Percentiles rank a stretch among this genome's conserved stretches.
Conservation (phyloP, 2,329 filamentous ascomycete genomes). For the Onygena corvina region DNA sequence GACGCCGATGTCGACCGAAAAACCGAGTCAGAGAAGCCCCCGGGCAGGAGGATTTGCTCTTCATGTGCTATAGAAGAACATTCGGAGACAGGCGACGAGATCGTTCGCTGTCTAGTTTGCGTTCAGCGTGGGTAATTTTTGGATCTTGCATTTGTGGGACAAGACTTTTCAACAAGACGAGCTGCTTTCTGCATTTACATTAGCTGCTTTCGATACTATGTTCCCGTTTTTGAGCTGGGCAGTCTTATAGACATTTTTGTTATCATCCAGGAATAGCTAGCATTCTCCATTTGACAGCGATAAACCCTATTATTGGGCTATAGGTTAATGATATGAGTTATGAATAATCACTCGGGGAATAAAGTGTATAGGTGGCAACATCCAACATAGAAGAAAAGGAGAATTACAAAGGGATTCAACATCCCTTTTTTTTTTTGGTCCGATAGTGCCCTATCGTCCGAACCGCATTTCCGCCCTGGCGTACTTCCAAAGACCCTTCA, state of each 20-base stretch:
- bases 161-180: background rate
- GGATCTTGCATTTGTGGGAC: background rate
- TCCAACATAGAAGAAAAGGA: background rate
- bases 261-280: too few relatives aligned
- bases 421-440: too few relatives aligned
- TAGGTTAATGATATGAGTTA: background rate
- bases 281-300: too few relatives aligned
- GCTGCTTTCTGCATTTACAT: too few relatives aligned
- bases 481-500: conserved; percentile 71
- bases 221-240: too few relatives aligned
- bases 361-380: background rate
- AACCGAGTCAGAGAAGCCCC: conserved; percentile 9
- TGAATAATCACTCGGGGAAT: background rate
- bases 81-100: conserved; percentile 27
- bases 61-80: conserved; percentile 31
- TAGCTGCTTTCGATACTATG: background rate
- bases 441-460: conserved; percentile 43
- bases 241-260: background rate
- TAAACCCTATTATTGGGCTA: too few relatives aligned
- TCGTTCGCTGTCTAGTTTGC: conserved; percentile 30
- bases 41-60: conserved; percentile 28
- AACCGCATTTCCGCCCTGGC: conserved; percentile 80
- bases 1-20: background rate
- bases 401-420: background rate
- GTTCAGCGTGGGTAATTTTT: conserved; percentile 16